Conservation (phyloP, 1,139 yeast species). For the Magnusiomyces paraingens region DNA sequence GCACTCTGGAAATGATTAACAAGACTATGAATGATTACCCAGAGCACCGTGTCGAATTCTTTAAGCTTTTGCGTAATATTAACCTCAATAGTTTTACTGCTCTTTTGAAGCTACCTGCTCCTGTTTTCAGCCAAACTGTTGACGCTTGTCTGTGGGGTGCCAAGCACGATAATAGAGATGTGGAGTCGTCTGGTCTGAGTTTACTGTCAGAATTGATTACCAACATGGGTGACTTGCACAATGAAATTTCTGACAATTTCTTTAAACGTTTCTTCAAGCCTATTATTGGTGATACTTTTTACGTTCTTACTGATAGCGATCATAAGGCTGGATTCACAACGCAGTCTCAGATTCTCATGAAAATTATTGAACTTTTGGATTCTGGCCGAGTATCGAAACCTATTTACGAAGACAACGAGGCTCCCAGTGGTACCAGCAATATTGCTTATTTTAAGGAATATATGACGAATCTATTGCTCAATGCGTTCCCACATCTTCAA, state of each 20-base stretch:
- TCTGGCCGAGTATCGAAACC: conserved; percentile 69
- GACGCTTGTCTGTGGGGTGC: conserved; percentile 98
- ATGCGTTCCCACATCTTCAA: conserved; percentile 88
- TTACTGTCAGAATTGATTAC: conserved; percentile 74
- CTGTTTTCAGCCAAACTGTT: conserved; percentile 82
- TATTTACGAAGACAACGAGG: conserved; percentile 57
- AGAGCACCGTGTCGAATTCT: conserved; percentile 95
- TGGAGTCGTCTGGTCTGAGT: conserved; percentile 82
- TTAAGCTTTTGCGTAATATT: conserved; percentile 80
- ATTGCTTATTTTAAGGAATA: conserved; percentile 72
- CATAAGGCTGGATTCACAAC: conserved; percentile 93
- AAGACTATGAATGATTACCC: conserved; percentile 95
- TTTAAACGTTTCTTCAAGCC: conserved; percentile 85
- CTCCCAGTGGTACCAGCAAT: conserved; percentile 79
- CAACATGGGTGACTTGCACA: conserved; percentile 74
- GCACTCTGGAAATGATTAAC: conserved; percentile 91
- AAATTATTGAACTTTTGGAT: conserved; percentile 77
- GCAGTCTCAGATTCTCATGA: conserved; percentile 80
- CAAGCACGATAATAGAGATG: conserved; percentile 93
- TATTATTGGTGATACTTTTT: conserved; percentile 85
- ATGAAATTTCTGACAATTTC: conserved; percentile 76
- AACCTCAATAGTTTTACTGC: conserved; percentile 82
- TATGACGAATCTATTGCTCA: conserved; percentile 70
- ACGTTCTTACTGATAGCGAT: conserved; percentile 92
- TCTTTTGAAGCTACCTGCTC: conserved; percentile 80